These are phyloP conservation scores for Rosa persica DNA, from an alignment of 306 rosid species.

Conservation along the genomic window DNA sequence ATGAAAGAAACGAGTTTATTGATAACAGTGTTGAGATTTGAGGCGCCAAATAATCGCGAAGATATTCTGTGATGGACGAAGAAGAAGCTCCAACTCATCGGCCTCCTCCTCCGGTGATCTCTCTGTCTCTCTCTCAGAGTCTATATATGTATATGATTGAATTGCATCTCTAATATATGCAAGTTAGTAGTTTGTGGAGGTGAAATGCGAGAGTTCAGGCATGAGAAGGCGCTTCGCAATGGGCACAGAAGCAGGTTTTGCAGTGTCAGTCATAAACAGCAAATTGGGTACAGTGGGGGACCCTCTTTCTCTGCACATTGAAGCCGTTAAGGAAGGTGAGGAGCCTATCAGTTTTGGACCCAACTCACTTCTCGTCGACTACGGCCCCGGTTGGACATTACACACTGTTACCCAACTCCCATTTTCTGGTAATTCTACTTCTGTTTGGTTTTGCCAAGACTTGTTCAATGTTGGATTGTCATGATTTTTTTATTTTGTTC, in stretches of 20 bases:
- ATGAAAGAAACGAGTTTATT: no score
- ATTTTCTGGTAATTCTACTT: constrained; percentile 22
- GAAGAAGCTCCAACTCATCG: neutral
- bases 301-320: constrained; percentile 45
- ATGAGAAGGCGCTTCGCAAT: constrained; percentile 60
- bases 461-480: neutral
- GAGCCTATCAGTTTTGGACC: constrained; percentile 80
- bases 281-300: constrained; percentile 28
- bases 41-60: no score
- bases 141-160: no score
- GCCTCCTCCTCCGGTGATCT: neutral
- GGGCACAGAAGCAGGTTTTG: constrained; percentile 69
- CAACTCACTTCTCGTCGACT: constrained; percentile 47
- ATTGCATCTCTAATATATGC: no score
- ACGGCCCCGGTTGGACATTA: constrained; percentile 58
- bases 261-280: constrained; percentile 54
- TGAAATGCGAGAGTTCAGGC: constrained; percentile 58
- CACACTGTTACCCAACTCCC: constrained; percentile 49
- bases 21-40: no score
- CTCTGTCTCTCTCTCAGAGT: no score
- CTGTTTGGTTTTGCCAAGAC: neutral
- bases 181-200: constrained; percentile 49
- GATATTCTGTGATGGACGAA: neutral
- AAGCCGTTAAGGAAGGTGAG: constrained; percentile 62
- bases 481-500: neutral